Base-by-base conservation (phyloP, 805 yeast species). In the Saccharomycopsis selenospora region DNA sequence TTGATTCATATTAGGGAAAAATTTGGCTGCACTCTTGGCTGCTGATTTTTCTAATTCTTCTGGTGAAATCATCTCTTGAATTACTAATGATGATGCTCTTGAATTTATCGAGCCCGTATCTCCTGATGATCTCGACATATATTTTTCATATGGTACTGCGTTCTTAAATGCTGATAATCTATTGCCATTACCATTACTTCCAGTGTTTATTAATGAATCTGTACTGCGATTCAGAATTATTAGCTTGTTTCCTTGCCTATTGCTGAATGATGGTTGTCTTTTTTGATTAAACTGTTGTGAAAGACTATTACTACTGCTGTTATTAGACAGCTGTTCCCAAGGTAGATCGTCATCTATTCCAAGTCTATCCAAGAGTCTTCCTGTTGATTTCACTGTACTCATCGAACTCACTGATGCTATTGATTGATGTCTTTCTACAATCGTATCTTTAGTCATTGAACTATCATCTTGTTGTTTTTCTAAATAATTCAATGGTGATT, bases 311-410 rank as follows among this genome's bases (percentile, higher is more conserved):
- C 20, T 22, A 13, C 13, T 22, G 7, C 23, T 46, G 24, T 42
- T 28, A 7, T 10, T 14, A 7, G 22, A 14, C 18, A 40, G 4
- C 2, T 18, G 28, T 26, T n/a, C 45, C 53, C 53, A 50, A 5
- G 53, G 53, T 25, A 43, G 11, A 28, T 50, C 53, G 3, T 50
- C 53, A 29, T 50, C 53, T 17, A 49, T 22, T 17, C 42, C 50
- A 3, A 49, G 24, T 20, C 47, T n/a, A 24, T 49, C 53, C 8
- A 49, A 23, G 17, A 49, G 43, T 11, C 50, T 33, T 14, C 45
- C 47, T 10, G 41, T 26, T 17, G 25, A 23, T 3, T 18, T 36
- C 14, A 49, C 41, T 24, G 50, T 46, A 40, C 48, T 46, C 20
- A 26, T 43, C 7, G 45, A 40, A 13, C 43, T 47, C 47, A 47